phyloP scores from a whole-genome alignment of 2,329 filamentous ascomycete genomes.

The Fusarium lateritium region DNA sequence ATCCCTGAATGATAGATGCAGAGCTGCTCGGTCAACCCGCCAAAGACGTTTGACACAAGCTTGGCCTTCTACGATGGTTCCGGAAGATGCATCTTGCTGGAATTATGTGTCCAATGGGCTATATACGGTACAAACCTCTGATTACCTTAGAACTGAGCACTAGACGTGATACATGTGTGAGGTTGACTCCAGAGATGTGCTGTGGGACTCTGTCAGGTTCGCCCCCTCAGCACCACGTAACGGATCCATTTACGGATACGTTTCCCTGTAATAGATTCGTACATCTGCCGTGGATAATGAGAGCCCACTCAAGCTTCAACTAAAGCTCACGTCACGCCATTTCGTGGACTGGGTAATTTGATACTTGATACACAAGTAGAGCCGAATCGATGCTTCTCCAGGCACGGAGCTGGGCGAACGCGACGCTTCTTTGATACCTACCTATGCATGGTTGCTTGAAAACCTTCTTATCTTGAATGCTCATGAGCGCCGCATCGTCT shows the following conservation, averaged over 20 bases:
- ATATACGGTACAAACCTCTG: not conserved
- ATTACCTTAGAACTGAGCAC: not conserved
- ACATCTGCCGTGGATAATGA: conserved; percentile 25
- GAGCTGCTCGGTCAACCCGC: conserved; percentile 19
- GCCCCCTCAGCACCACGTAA: conserved; percentile 20
- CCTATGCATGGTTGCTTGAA: not conserved
- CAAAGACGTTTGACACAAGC: not conserved
- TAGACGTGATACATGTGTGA: not conserved
- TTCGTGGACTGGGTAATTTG: conserved; percentile 13
- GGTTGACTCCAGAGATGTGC: not conserved
- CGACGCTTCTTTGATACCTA: not conserved
- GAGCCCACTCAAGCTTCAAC: conserved; percentile 19
- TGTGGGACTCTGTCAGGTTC: conserved; percentile 4
- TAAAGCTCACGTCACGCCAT: conserved; percentile 29
- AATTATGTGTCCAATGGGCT: conserved; percentile 18
- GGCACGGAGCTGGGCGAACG: not conserved
- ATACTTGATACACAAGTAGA: conserved; percentile 10
- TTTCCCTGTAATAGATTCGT: conserved; percentile 30
- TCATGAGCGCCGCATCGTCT: too few relatives aligned
- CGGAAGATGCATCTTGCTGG: conserved; percentile 10
- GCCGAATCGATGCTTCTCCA: not conserved
- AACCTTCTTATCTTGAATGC: not conserved
- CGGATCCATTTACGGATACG: conserved; percentile 7
- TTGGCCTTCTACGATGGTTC: conserved; percentile 18
- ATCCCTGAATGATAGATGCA: conserved; percentile 32